Percentiles rank a stretch among this genome's conserved stretches.
Evolutionary conservation across 1,139 yeast species (phyloP).

Genomic region (Taphrina deformans): DNA sequence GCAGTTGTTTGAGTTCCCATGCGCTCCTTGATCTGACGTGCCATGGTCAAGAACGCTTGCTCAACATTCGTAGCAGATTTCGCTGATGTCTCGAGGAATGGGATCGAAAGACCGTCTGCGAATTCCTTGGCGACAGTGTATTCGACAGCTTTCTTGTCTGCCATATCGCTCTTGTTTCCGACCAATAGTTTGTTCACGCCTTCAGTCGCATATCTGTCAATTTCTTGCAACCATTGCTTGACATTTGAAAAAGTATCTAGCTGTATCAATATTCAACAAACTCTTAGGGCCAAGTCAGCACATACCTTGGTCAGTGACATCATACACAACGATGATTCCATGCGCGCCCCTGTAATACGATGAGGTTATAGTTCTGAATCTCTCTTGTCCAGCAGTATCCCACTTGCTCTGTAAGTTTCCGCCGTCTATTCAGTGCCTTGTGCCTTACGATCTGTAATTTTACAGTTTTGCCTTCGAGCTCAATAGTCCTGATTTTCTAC

Average conservation of each 20-base stretch:
- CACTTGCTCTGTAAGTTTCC: slow-evolving; percentile 49
- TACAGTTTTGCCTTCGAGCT: slow-evolving; percentile 93
- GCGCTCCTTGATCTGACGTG: slow-evolving; percentile 95
- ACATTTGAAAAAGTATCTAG: slow-evolving; percentile 82
- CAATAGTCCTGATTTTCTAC: slow-evolving; percentile 89
- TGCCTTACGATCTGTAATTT: slow-evolving; percentile 70
- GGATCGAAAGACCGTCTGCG: slow-evolving; percentile 93
- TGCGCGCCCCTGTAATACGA: slow-evolving; percentile 98
- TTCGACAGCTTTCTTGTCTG: slow-evolving; percentile 93
- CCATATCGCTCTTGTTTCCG: slow-evolving; percentile 93
- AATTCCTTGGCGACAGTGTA: slow-evolving; percentile 96
- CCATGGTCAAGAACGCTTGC: slow-evolving; percentile 98
- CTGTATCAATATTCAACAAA: not conserved
- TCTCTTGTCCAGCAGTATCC: slow-evolving; percentile 99
- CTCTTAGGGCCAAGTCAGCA: not conserved
- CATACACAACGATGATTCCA: slow-evolving; percentile 96
- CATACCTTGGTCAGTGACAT: slow-evolving; percentile 86
- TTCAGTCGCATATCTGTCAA: slow-evolving; percentile 96
- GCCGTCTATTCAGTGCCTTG: not conserved
- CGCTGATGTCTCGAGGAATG: slow-evolving; percentile 96
- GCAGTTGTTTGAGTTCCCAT: slow-evolving; percentile 70
- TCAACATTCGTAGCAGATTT: slow-evolving; percentile 94
- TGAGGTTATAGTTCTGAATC: slow-evolving; percentile 96
- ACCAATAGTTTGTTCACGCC: slow-evolving; percentile 95
- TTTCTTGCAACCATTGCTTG: slow-evolving; percentile 98